These are phyloP conservation scores for Cicer arietinum DNA, from an alignment of 306 rosid species.

Conservation along the genomic window DNA sequence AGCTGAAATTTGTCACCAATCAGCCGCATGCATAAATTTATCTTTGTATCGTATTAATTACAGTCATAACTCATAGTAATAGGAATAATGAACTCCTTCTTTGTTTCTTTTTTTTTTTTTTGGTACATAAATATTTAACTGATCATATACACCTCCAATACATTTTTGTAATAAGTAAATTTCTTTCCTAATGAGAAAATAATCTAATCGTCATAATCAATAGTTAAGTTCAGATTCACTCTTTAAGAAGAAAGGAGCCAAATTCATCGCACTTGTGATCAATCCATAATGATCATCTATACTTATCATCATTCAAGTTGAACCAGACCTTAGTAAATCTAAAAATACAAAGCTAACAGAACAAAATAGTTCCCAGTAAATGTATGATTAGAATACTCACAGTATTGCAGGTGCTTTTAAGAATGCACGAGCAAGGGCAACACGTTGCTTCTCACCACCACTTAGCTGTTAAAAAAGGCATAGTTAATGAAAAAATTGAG, in stretches of 20 bases:
- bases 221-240: conserved; percentile 1
- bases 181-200: neutral
- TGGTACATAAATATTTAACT: neutral
- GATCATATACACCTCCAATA: neutral
- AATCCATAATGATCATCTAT: neutral
- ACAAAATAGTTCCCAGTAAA: conserved; percentile 15
- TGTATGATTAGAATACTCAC: conserved; percentile 57
- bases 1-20: too few species aligned
- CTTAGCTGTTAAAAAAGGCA: conserved; percentile 69
- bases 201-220: conserved; percentile 6
- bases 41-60: too few species aligned
- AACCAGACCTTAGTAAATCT: neutral
- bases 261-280: neutral
- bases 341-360: conserved; percentile 3
- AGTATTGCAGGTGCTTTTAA: conserved; percentile 90
- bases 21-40: too few species aligned
- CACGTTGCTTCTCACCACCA: conserved; percentile 99
- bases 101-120: too few species aligned
- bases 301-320: conserved; percentile 27
- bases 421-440: conserved; percentile 96
- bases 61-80: too few species aligned
- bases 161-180: conserved; percentile 8
- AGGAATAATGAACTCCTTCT: neutral
- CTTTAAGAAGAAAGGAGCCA: neutral
- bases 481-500: conserved; percentile 35